Evolutionary conservation across 2,329 filamentous ascomycete species (phyloP).

Genomic region (Dactylellina drechsleri): DNA sequence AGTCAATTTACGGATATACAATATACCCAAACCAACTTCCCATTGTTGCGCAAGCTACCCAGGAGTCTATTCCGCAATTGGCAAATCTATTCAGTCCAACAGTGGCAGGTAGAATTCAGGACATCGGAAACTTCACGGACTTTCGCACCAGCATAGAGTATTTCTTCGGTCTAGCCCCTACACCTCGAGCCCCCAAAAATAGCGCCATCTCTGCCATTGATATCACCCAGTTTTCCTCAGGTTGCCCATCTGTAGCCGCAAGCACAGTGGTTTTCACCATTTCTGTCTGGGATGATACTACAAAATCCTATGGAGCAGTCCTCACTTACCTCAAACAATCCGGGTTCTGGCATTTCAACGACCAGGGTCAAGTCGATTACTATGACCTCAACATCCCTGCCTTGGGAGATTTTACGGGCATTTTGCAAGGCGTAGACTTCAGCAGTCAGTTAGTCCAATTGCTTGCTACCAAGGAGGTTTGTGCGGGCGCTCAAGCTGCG

Average conservation of each 20-base stretch:
- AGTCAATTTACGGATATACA: slow-evolving; percentile 62
- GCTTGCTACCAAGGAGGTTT: slow-evolving; percentile 60
- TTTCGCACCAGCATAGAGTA: slow-evolving; percentile 64
- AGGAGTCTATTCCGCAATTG: slow-evolving; percentile 59
- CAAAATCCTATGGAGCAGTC: slow-evolving; percentile 55
- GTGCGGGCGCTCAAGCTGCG: slow-evolving; percentile 59
- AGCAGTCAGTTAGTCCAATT: slow-evolving; percentile 58
- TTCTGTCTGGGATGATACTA: slow-evolving; percentile 30
- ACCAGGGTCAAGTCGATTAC: slow-evolving; percentile 62
- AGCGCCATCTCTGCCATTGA: slow-evolving; percentile 12
- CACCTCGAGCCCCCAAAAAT: slow-evolving; percentile 10
- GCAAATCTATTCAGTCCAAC: slow-evolving; percentile 61
- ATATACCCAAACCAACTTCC: slow-evolving; percentile 62
- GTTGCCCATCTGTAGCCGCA: slow-evolving; percentile 32
- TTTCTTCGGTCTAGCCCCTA: slow-evolving; percentile 49
- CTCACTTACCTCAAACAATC: slow-evolving; percentile 62
- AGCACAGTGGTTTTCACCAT: slow-evolving; percentile 41
- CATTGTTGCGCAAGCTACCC: slow-evolving; percentile 60
- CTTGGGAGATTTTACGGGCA: slow-evolving; percentile 61
- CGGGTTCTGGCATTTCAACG: slow-evolving; percentile 66
- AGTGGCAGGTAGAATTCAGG: slow-evolving; percentile 62
- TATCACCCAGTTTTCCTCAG: slow-evolving; percentile 35
- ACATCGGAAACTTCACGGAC: slow-evolving; percentile 63
- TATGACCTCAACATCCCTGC: slow-evolving; percentile 65
- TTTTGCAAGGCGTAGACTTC: slow-evolving; percentile 58